phyloP scores from a whole-genome alignment of 1,139 yeast species.

The Pichia sorboxylosa region DNA sequence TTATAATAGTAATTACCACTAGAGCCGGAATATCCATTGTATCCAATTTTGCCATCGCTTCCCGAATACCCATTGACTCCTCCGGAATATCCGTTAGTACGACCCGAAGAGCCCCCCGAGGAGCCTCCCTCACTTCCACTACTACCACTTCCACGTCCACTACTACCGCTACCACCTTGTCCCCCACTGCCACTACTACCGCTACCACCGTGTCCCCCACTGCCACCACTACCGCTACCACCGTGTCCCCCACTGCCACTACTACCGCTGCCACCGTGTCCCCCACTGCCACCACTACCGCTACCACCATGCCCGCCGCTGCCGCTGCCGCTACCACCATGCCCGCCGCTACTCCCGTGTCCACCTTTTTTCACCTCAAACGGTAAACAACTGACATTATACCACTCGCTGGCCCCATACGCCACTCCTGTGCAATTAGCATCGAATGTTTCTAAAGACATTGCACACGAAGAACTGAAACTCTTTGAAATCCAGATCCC shows the following conservation, averaged over 20 bases:
- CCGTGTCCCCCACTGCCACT: slow-evolving; percentile 1
- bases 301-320: slow-evolving; percentile 1
- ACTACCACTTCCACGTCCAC: neutral
- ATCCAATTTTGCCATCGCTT: neutral
- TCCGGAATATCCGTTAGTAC: neutral
- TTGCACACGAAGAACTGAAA: too few relatives aligned
- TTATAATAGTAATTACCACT: slow-evolving; percentile 3
- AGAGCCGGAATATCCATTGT: neutral
- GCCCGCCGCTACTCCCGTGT: neutral
- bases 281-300: slow-evolving; percentile 1
- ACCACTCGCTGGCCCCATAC: too few relatives aligned
- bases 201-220: slow-evolving; percentile 1
- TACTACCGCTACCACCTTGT: slow-evolving; percentile 1
- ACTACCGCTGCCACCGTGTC: neutral
- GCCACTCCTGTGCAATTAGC: too few relatives aligned
- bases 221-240: slow-evolving; percentile 1
- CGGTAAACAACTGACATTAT: too few relatives aligned
- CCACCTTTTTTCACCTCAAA: slow-evolving; percentile 2
- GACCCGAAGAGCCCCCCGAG: neutral
- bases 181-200: slow-evolving; percentile 1
- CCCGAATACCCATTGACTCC: slow-evolving; percentile 1
- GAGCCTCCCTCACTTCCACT: slow-evolving; percentile 2
- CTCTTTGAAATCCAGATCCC: too few relatives aligned
- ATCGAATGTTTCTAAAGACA: too few relatives aligned
- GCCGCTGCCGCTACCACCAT: neutral